Percentiles rank a stretch among this genome's conserved stretches.
Conservation (phyloP, 2,329 filamentous ascomycete genomes). For the Ilyonectria robusta region DNA sequence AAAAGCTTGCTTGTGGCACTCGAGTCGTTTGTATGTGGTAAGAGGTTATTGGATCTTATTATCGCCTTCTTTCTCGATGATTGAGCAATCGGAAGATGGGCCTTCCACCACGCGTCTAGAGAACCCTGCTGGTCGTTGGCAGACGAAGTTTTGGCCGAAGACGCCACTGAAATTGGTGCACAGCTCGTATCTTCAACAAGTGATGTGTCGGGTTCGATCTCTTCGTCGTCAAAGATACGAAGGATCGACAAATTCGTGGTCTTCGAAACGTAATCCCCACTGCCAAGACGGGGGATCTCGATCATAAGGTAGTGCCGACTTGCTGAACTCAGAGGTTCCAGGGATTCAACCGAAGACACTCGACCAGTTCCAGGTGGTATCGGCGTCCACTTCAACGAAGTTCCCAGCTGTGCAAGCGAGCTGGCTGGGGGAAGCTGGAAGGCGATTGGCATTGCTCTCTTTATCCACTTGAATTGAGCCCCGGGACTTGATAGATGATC, state of each 20-base stretch:
- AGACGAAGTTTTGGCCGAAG: neutral
- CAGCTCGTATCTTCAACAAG: no score
- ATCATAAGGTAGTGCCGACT: conserved; percentile 34
- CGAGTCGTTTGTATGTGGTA: conserved; percentile 36
- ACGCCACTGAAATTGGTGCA: neutral
- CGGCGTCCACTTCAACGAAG: conserved; percentile 46
- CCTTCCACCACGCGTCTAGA: conserved; percentile 20
- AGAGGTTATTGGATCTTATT: conserved; percentile 1
- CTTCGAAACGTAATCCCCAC: conserved; percentile 33
- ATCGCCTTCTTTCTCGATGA: conserved; percentile 13
- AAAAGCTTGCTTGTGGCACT: conserved; percentile 49
- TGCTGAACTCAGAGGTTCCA: conserved; percentile 17
- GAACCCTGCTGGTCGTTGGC: neutral
- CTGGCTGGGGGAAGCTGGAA: conserved; percentile 23
- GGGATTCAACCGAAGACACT: conserved; percentile 32
- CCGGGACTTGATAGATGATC: conserved; percentile 31
- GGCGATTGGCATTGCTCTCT: neutral
- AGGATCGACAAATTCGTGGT: conserved; percentile 29
- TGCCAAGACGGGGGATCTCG: conserved; percentile 28
- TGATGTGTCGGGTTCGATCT: conserved; percentile 38
- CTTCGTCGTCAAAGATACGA: conserved; percentile 36
- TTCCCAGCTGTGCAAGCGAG: conserved; percentile 26
- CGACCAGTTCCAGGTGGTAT: conserved; percentile 26
- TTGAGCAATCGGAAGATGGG: neutral
- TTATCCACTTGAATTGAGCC: conserved; percentile 48